These are phyloP conservation scores for Stagonosporopsis rhizophila DNA, from an alignment of 2,329 filamentous ascomycete species.

Conservation along the genomic window DNA sequence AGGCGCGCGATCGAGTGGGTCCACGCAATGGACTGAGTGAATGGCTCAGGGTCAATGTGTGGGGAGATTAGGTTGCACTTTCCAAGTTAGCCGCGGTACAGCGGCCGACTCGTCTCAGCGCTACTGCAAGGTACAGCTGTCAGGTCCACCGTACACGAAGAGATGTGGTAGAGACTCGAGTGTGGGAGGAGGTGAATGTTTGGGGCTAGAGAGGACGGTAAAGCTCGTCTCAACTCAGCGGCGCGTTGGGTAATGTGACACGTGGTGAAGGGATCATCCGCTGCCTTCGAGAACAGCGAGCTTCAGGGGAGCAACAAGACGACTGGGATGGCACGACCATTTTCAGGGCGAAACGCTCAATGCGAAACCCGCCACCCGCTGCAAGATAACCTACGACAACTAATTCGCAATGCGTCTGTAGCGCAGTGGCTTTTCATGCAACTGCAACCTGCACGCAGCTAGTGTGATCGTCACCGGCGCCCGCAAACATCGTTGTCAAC, in stretches of 20 bases:
- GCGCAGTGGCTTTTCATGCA: slow-evolving; percentile 8
- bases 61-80: slow-evolving; percentile 19
- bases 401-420: slow-evolving; percentile 15
- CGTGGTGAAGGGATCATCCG: slow-evolving; percentile 9
- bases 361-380: slow-evolving; percentile 18
- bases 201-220: neutral
- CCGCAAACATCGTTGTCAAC: slow-evolving; percentile 15
- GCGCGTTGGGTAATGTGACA: slow-evolving; percentile 11
- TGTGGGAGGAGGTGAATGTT: neutral
- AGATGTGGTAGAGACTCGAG: neutral
- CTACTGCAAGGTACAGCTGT: slow-evolving; percentile 30
- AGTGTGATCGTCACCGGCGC: slow-evolving; percentile 14
- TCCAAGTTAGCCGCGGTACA: slow-evolving; percentile 13
- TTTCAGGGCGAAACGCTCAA: slow-evolving; percentile 18
- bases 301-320: slow-evolving; percentile 18
- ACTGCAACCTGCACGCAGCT: neutral
- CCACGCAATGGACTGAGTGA: slow-evolving; percentile 21
- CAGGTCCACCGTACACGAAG: slow-evolving; percentile 7
- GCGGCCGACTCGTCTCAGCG: slow-evolving; percentile 11
- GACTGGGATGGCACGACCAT: slow-evolving; percentile 18
- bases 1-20: slow-evolving; percentile 18
- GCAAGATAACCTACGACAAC: slow-evolving; percentile 9
- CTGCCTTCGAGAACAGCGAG: slow-evolving; percentile 14
- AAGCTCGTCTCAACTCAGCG: neutral
- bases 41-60: slow-evolving; percentile 28